Evolutionary conservation across 805 yeast species (phyloP).

Genomic region (Lipomyces yamadae): DNA sequence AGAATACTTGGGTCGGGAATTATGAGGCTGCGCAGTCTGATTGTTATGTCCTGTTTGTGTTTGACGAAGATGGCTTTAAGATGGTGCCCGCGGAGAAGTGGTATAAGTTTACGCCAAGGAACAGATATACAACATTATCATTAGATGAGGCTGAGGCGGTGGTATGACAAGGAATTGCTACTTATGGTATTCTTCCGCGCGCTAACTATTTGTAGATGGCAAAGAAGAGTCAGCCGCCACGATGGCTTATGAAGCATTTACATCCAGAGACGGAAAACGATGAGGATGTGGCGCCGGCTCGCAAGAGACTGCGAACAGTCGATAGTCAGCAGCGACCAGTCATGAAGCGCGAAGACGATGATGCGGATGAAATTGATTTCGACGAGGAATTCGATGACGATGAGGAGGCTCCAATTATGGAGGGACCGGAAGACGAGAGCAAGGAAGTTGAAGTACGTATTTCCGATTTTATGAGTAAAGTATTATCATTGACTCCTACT

Average conservation of each 20-base stretch:
- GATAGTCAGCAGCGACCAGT: conserved; percentile 49
- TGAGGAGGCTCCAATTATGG: conserved; percentile 97
- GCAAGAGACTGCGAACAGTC: conserved; percentile 54
- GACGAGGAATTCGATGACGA: conserved; percentile 98
- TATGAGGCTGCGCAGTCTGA: conserved; percentile 92
- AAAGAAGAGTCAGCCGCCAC: conserved; percentile 72
- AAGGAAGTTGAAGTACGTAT: conserved; percentile 70
- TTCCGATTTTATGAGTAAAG: not conserved
- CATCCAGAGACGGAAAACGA: conserved; percentile 40
- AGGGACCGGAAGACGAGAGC: conserved; percentile 93
- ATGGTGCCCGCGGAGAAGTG: conserved; percentile 95
- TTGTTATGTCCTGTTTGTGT: conserved; percentile 80
- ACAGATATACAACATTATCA: conserved; percentile 89
- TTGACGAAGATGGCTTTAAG: conserved; percentile 85
- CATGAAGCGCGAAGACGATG: conserved; percentile 56
- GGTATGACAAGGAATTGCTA: not conserved
- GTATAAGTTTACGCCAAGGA: conserved; percentile 90
- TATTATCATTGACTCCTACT: not conserved
- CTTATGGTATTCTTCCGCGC: not conserved
- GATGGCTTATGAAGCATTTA: conserved; percentile 95
- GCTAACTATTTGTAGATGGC: conserved; percentile 62
- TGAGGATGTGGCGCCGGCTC: conserved; percentile 27
- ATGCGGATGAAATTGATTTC: conserved; percentile 88
- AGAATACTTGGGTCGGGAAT: conserved; percentile 92
- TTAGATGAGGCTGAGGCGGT: conserved; percentile 91